These are phyloP conservation scores for Penicillium sp. DNA, from an alignment of 2,329 filamentous ascomycete species.

Conservation along the genomic window DNA sequence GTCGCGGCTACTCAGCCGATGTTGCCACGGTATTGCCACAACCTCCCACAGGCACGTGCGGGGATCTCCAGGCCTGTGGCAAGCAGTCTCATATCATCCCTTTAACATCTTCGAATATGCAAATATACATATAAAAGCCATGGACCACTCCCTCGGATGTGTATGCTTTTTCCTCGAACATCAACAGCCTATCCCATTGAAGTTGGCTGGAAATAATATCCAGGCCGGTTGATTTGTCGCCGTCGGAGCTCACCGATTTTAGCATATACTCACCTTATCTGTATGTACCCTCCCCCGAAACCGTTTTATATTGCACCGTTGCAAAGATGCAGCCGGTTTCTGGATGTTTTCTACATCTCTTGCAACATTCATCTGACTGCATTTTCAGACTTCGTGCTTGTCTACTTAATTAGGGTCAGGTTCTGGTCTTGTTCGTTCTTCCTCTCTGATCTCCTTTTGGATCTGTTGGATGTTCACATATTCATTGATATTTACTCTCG, in stretches of 20 bases:
- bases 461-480: not conserved
- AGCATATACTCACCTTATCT: constrained; percentile 17
- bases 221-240: constrained; percentile 1
- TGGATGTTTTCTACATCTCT: not conserved
- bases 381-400: not conserved
- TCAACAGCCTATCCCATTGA: not conserved
- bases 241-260: constrained; percentile 27
- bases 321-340: constrained; percentile 10
- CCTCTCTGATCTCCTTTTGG: not conserved
- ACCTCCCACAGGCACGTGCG: not conserved
- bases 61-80: not conserved
- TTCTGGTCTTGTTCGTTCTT: not conserved
- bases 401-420: not conserved
- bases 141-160: not conserved
- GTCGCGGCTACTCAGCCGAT: not conserved
- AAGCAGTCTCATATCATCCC: not conserved
- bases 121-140: constrained; percentile 7
- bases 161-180: not conserved
- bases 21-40: not conserved
- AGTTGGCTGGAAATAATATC: not conserved
- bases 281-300: constrained; percentile 6
- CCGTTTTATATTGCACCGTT: constrained; percentile 10
- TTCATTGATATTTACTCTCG: not conserved
- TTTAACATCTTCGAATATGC: not conserved
- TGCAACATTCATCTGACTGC: constrained; percentile 4